Conservation (phyloP, 306 rosid species). For the Sphenostylis stenocarpa region DNA sequence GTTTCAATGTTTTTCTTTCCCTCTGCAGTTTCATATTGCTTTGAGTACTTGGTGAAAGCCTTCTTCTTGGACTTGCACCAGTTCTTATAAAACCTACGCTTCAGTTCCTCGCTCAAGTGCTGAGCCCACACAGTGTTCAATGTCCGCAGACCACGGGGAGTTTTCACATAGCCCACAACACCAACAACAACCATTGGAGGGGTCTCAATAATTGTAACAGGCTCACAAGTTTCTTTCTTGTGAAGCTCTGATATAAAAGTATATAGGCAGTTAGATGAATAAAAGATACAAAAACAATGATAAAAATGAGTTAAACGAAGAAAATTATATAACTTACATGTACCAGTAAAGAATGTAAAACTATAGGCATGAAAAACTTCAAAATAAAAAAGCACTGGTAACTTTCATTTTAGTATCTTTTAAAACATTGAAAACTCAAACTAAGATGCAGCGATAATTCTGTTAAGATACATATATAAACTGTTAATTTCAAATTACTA, state of each 20-base stretch:
- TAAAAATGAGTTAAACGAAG: not conserved
- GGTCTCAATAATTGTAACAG: conserved; percentile 78
- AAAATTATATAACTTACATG: not conserved
- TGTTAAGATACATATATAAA: too few species aligned
- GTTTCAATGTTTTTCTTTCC: conserved; percentile 68
- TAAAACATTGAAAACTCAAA: not conserved
- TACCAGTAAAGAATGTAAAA: not conserved
- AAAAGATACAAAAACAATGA: not conserved
- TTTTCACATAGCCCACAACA: conserved; percentile 80
- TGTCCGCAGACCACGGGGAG: conserved; percentile 88
- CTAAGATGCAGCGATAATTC: not conserved
- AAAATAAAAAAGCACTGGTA: not conserved
- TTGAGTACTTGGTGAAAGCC: conserved; percentile 76
- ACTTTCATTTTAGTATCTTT: not conserved
- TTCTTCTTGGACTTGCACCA: conserved; percentile 95
- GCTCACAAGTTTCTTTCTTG: conserved; percentile 92
- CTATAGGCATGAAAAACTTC: not conserved
- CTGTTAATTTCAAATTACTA: not conserved
- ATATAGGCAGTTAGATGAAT: not conserved
- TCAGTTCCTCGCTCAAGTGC: conserved; percentile 81
- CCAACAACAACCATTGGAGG: conserved; percentile 90
- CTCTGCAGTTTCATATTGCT: conserved; percentile 68
- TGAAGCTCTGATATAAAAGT: conserved; percentile 60
- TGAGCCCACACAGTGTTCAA: conserved; percentile 85
- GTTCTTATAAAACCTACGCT: conserved; percentile 80